Evolutionary conservation across 1,139 yeast species (phyloP), one percentile per base, ranked within the genome.

Genomic region (Pneumocystis carinii): DNA sequence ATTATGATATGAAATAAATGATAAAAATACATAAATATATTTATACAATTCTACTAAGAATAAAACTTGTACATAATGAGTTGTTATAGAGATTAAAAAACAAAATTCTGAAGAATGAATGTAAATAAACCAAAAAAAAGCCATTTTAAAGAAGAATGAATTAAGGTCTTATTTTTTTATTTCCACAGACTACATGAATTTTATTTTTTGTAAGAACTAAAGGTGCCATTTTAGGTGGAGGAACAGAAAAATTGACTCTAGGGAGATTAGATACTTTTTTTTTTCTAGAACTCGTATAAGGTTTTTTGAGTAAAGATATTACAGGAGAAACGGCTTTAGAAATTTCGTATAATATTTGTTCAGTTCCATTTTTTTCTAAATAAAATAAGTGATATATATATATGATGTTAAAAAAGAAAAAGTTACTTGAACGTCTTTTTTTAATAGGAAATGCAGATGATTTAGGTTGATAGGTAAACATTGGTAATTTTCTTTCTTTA

Each of bases 401-500:
- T 41, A 41, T n/a, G 6, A n/a, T n/a, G n/a, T n/a, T 17, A 12
- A 6, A 41, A 8, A 8, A 6, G 10, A 17, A 17, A 17, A 41
- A 17, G 17, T 17, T 41, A 41, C 53, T 41, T 41, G 53, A 17
- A 41, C 19, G 53, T 19, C 10, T 41, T 19, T 41, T 41, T 19
- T 41, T 41, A 41, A n/a, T 1, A 12, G 53, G 14, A 10, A 41
- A 17, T 17, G 12, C 53, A 1, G 29, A 24, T 17, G 10, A 6
- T 12, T 17, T 7, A 17, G 53, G 10, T 6, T 83, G 86, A 19
- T 81, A 77, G 69, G 77, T 75, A 73, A 83, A 84, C 68, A 84
- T 77, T 68, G 77, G 81, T 0, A 90, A 90, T 8, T 82, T 74
- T 59, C 81, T 80, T 29, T 66, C 66, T 67, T 78, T 78, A 62